Evolutionary conservation across 2,329 filamentous ascomycete species (phyloP).

Genomic region (Colletotrichum lindemuthianum): DNA sequence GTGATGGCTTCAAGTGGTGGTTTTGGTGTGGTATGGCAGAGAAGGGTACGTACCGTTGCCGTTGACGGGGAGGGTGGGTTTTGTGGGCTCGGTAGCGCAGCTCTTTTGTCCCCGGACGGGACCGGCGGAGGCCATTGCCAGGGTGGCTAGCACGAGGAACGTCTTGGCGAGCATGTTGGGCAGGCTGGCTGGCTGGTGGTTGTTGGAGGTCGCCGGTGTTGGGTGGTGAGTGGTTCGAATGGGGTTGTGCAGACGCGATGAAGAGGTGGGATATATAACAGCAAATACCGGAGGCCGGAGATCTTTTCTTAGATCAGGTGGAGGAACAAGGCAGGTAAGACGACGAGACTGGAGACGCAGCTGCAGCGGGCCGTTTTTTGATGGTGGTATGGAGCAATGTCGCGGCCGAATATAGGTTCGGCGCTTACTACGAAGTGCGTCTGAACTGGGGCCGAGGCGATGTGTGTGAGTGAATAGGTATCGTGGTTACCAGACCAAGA

Average conservation of each 20-base stretch:
- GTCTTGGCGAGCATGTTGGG: conserved; percentile 43
- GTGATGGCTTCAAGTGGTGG: conserved; percentile 5
- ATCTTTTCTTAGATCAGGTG: conserved; percentile 32
- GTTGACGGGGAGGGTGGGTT: conserved; percentile 51
- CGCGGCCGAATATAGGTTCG: conserved; percentile 31
- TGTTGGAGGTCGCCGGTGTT: conserved; percentile 16
- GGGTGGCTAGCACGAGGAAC: conserved; percentile 46
- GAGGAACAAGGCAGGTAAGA: conserved; percentile 8
- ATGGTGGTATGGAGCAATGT: conserved; percentile 27
- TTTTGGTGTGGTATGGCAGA: neutral
- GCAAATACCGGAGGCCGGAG: conserved; percentile 23
- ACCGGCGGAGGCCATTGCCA: conserved; percentile 45
- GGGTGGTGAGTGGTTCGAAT: neutral
- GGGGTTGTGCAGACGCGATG: conserved; percentile 1
- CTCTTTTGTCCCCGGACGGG: conserved; percentile 38
- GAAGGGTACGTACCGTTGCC: conserved; percentile 47
- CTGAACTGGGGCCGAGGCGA: neutral
- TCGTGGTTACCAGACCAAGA: conserved; percentile 20
- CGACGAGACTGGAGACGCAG: neutral
- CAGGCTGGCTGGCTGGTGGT: neutral
- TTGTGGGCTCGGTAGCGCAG: conserved; percentile 37
- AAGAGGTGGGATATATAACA: conserved; percentile 23
- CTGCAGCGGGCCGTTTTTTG: conserved; percentile 27
- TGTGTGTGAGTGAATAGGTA: conserved; percentile 1
- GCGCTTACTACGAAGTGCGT: conserved; percentile 35